Percentiles rank a stretch among this genome's conserved stretches.
phyloP scores from a whole-genome alignment of 2,329 filamentous ascomycete genomes.

The Keithomyces neogunnii region DNA sequence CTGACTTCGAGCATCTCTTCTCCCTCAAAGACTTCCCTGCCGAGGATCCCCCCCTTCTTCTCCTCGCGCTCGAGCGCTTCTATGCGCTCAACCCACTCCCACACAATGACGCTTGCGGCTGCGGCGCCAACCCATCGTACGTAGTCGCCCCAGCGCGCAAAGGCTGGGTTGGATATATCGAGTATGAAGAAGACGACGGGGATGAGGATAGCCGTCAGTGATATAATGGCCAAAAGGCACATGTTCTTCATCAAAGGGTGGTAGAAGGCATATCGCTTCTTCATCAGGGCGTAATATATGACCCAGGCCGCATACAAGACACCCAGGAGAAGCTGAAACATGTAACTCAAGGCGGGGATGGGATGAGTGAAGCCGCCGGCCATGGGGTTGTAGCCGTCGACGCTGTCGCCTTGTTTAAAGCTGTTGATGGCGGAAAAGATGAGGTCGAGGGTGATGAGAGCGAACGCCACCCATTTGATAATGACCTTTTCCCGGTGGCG shows the following conservation, averaged over 20 bases:
- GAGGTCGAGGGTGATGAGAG: conserved; percentile 81
- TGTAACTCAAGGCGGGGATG: conserved; percentile 81
- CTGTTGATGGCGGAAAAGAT: conserved; percentile 89
- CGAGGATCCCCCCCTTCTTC: conserved; percentile 86
- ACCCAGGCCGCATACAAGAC: conserved; percentile 90
- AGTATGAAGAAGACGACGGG: conserved; percentile 90
- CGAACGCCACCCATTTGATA: conserved; percentile 98
- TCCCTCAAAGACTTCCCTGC: conserved; percentile 84
- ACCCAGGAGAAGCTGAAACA: conserved; percentile 81
- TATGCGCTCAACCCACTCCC: conserved; percentile 96
- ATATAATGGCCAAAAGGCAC: conserved; percentile 68
- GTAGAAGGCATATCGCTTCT: conserved; percentile 84
- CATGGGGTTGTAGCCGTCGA: conserved; percentile 40
- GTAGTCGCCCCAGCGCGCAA: conserved; percentile 91
- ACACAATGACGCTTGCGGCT: conserved; percentile 90
- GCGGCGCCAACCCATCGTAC: conserved; percentile 94
- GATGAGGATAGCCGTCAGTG: conserved; percentile 72
- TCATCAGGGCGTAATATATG: conserved; percentile 86
- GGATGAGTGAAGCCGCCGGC: conserved; percentile 79
- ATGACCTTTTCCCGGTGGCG: conserved; percentile 96
- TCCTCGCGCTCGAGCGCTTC: conserved; percentile 88
- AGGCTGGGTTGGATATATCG: conserved; percentile 76
- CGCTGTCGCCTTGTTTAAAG: conserved; percentile 47
- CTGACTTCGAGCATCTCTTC: conserved; percentile 78
- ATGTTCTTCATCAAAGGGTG: conserved; percentile 89